phyloP scores from a whole-genome alignment of 1,284 basidiomycete genomes.

The Rhodotorula sp. region DNA sequence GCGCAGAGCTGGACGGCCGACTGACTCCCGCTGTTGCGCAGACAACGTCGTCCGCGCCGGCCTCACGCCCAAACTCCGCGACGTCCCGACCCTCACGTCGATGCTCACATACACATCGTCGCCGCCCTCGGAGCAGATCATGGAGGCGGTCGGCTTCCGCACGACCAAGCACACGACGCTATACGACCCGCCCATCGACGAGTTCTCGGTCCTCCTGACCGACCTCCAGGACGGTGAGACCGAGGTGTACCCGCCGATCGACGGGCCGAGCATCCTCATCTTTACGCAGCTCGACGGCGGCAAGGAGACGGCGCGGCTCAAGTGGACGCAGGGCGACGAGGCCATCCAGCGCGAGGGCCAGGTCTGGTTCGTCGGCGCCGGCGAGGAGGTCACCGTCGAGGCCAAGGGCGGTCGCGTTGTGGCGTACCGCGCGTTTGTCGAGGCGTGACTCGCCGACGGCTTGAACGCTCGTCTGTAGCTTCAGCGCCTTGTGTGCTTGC shows the following conservation, averaged over 20 bases:
- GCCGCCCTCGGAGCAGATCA: conserved; percentile 67
- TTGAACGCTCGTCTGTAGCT: too few relatives aligned
- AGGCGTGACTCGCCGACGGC: conserved; percentile 24
- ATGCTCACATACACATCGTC: conserved; percentile 84
- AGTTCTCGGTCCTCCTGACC: conserved; percentile 82
- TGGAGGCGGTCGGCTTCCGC: conserved; percentile 62
- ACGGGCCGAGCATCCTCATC: conserved; percentile 82
- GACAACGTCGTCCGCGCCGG: conserved; percentile 99
- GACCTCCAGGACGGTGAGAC: conserved; percentile 57
- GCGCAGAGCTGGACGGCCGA: not conserved
- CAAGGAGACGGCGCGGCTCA: conserved; percentile 49
- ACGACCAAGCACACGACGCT: conserved; percentile 55
- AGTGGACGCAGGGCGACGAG: conserved; percentile 56
- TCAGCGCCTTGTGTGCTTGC: not conserved
- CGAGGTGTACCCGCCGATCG: conserved; percentile 64
- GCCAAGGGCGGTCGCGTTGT: conserved; percentile 54
- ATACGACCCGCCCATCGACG: conserved; percentile 94
- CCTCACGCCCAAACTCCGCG: conserved; percentile 92
- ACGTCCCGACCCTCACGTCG: conserved; percentile 82
- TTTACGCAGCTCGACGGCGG: conserved; percentile 69
- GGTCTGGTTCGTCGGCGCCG: conserved; percentile 83
- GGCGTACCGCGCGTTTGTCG: conserved; percentile 75
- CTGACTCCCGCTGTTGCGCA: conserved; percentile 1
- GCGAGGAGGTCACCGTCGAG: conserved; percentile 59
- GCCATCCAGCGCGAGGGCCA: conserved; percentile 64